Evolutionary conservation across 257 asterid genomes (phyloP).

Genomic region (Primulina tabacum): DNA sequence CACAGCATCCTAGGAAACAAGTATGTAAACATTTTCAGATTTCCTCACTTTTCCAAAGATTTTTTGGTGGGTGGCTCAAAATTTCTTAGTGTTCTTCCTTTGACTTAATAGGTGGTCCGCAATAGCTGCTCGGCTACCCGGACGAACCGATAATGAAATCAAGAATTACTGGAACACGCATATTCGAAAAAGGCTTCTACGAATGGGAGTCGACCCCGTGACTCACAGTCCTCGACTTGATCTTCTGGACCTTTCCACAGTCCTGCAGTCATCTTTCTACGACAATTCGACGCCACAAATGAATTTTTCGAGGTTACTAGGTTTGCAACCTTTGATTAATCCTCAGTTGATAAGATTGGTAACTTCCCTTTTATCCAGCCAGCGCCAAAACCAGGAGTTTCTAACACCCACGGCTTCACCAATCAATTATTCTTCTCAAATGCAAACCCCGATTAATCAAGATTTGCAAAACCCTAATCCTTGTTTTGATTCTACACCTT

Average conservation of each 20-base stretch:
- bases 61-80: not conserved
- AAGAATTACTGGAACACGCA: conserved; percentile 70
- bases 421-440: conserved; percentile 30
- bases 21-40: conserved; percentile 30
- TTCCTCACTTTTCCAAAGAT: not conserved
- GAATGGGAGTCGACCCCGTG: conserved; percentile 67
- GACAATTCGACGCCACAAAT: conserved; percentile 32
- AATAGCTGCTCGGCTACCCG: conserved; percentile 63
- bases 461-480: conserved; percentile 24
- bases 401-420: conserved; percentile 18
- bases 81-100: not conserved
- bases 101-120: conserved; percentile 52
- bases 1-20: conserved; percentile 60
- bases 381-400: conserved; percentile 27
- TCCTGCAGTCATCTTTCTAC: conserved; percentile 32
- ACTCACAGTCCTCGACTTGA: conserved; percentile 60
- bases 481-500: conserved; percentile 16
- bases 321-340: conserved; percentile 35
- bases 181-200: conserved; percentile 52
- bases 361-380: conserved; percentile 36
- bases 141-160: conserved; percentile 64
- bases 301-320: conserved; percentile 46
- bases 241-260: conserved; percentile 46
- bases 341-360: conserved; percentile 48
- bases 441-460: conserved; percentile 36